Evolutionary conservation across 208 protist genomes (phyloP).

Genomic region (Spongospora subterranea): DNA sequence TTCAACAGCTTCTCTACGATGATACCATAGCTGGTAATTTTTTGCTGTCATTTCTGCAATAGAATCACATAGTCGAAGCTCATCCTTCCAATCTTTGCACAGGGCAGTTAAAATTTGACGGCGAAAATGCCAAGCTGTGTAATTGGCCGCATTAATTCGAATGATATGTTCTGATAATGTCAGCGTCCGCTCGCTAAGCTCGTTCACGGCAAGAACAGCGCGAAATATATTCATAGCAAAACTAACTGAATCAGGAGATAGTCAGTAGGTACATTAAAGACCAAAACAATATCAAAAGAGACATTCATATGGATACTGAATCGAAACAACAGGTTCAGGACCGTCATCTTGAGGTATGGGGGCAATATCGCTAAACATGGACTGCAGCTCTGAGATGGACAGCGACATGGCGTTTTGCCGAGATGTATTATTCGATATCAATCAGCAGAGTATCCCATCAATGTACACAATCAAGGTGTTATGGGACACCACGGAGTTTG

Average conservation of each 20-base stretch:
- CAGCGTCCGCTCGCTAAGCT: slow-evolving; percentile 74
- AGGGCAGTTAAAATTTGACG: slow-evolving; percentile 71
- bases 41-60: slow-evolving; percentile 11
- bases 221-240: slow-evolving; percentile 81
- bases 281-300: neutral
- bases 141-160: slow-evolving; percentile 82
- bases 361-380: slow-evolving; percentile 70
- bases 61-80: slow-evolving; percentile 66
- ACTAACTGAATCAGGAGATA: too few species aligned
- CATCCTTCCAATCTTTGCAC: slow-evolving; percentile 68
- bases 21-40: slow-evolving; percentile 76
- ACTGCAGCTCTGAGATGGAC: neutral
- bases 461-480: too few species aligned
- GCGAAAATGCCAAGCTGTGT: slow-evolving; percentile 84
- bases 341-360: slow-evolving; percentile 82
- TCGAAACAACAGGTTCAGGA: slow-evolving; percentile 75
- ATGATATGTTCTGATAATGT: slow-evolving; percentile 78
- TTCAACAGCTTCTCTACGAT: slow-evolving; percentile 75
- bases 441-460: too few species aligned
- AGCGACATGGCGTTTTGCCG: neutral
- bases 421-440: too few species aligned
- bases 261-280: too few species aligned
- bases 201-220: slow-evolving; percentile 73
- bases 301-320: slow-evolving; percentile 75
- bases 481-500: too few species aligned